A percentile compares a stretch with the other conserved stretches of the same genome.
Conservation (phyloP, 306 rosid genomes). For the Purshia tridentata region DNA sequence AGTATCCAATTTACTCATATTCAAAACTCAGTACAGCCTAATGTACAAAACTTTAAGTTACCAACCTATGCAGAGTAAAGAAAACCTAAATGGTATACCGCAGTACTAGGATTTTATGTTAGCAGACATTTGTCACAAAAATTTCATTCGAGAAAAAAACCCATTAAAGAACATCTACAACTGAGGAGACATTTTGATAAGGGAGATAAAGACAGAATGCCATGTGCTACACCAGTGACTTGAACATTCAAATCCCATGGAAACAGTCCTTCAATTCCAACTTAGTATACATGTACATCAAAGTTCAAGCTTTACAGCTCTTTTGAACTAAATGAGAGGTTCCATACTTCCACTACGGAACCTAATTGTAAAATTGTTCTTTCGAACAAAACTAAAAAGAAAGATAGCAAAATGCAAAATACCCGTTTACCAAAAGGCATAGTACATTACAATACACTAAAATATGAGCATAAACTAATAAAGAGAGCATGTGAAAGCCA, state of each 20-base stretch:
- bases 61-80: conserved; percentile 31
- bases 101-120: not conserved
- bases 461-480: not conserved
- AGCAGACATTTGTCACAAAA: not conserved
- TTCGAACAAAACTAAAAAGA: not conserved
- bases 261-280: conserved; percentile 1
- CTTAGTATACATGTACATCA: not conserved
- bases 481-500: not conserved
- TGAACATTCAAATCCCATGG: not conserved
- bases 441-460: not conserved
- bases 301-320: not conserved
- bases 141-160: not conserved
- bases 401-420: conserved; percentile 3
- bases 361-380: not conserved
- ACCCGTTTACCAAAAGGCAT: conserved; percentile 10
- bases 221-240: not conserved
- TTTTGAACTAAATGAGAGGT: not conserved
- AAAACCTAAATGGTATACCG: conserved; percentile 9
- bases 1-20: conserved; percentile 78
- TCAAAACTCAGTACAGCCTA: conserved; percentile 68
- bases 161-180: not conserved
- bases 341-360: not conserved
- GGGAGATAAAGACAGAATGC: not conserved
- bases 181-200: not conserved
- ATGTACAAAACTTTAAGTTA: conserved; percentile 45